Conservation (phyloP, 176 grass and related monocot species). For the Oryza australiensis region DNA sequence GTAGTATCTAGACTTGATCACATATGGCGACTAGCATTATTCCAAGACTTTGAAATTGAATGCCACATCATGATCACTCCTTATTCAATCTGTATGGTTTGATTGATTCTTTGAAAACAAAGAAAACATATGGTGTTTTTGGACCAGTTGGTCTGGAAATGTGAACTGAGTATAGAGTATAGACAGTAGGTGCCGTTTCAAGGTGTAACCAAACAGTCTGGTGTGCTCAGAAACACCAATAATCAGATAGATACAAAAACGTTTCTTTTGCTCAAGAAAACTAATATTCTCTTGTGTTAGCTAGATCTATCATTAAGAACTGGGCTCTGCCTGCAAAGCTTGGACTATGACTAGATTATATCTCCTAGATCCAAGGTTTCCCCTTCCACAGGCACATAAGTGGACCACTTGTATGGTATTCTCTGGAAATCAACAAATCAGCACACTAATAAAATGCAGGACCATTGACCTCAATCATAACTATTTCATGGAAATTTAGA, state of each 20-base stretch:
- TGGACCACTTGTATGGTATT: constrained; percentile 30
- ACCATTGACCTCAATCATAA: constrained; percentile 60
- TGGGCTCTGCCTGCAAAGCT: constrained; percentile 36
- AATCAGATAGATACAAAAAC: neutral
- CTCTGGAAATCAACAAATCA: constrained; percentile 27
- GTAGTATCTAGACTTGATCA: neutral
- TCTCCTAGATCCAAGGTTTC: constrained; percentile 57
- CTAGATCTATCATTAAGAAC: constrained; percentile 37
- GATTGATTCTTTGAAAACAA: neutral
- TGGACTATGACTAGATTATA: constrained; percentile 41
- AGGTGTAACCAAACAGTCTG: neutral
- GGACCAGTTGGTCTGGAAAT: neutral
- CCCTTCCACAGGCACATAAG: constrained; percentile 12
- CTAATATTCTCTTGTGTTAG: constrained; percentile 10
- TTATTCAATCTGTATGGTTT: neutral
- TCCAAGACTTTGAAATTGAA: neutral
- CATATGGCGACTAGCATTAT: neutral
- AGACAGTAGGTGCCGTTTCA: neutral
- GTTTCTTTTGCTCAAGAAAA: constrained; percentile 1
- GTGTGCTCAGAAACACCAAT: neutral
- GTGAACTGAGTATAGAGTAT: constrained; percentile 2
- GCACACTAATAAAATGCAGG: constrained; percentile 36
- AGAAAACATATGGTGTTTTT: neutral
- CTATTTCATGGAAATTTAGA: constrained; percentile 24
- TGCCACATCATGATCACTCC: neutral